phyloP scores from a whole-genome alignment of 2,329 filamentous ascomycete genomes.

The Aspergillus hortae region DNA sequence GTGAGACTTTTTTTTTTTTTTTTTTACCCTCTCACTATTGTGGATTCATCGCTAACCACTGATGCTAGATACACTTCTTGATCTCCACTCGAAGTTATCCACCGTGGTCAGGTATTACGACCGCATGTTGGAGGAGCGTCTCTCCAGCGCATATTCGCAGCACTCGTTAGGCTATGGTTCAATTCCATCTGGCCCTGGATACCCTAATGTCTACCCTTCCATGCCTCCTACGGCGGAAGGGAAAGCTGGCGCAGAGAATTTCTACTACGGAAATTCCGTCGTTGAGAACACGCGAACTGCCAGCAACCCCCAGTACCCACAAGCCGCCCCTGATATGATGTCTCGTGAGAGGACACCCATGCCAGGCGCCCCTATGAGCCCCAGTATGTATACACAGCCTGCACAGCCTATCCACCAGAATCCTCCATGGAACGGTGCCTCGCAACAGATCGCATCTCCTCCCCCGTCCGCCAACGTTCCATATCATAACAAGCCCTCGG shows the following conservation, averaged over 20 bases:
- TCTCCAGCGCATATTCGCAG: constrained; percentile 89
- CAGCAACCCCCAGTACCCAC: constrained; percentile 48
- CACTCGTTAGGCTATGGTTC: constrained; percentile 63
- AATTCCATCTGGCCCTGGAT: constrained; percentile 44
- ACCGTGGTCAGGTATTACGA: constrained; percentile 98
- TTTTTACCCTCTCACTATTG: neutral
- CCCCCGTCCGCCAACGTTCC: constrained; percentile 13
- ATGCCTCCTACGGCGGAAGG: constrained; percentile 54
- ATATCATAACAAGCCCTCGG: constrained; percentile 14
- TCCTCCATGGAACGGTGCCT: constrained; percentile 20
- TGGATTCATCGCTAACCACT: constrained; percentile 9
- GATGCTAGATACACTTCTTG: constrained; percentile 75
- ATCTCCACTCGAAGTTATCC: constrained; percentile 90
- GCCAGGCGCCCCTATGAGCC: constrained; percentile 15
- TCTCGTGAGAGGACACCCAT: constrained; percentile 9
- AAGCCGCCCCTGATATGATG: constrained; percentile 33
- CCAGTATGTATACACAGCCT: constrained; percentile 17
- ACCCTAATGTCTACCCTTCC: constrained; percentile 66
- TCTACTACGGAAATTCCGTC: constrained; percentile 67
- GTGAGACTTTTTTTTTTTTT: neutral
- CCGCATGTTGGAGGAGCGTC: constrained; percentile 91
- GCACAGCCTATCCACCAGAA: constrained; percentile 13
- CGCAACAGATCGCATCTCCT: constrained; percentile 20
- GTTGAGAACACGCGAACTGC: constrained; percentile 47
- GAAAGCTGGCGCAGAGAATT: constrained; percentile 66